Conservation (phyloP, 352 stramenopile species). For the Phytophthora rubi region DNA sequence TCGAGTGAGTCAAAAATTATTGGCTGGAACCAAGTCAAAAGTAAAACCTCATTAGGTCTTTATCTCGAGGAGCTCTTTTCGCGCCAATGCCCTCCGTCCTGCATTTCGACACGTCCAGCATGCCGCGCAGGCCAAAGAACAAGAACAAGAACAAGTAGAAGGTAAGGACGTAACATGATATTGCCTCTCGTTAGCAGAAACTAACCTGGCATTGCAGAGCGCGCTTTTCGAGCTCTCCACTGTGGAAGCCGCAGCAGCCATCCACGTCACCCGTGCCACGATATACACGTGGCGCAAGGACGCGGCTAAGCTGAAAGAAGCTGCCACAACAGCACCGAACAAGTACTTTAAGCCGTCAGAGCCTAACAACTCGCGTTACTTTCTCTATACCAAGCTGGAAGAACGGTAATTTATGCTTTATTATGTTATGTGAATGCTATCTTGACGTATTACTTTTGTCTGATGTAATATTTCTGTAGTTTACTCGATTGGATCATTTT, state of each 20-base stretch:
- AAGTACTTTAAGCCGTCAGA: background rate
- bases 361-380: background rate
- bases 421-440: background rate
- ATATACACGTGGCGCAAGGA: slow-evolving; percentile 11
- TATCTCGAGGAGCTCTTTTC: background rate
- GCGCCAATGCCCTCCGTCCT: background rate
- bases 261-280: background rate
- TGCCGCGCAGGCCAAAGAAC: no score
- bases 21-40: slow-evolving; percentile 2
- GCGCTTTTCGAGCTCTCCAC: background rate
- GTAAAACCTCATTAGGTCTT: slow-evolving; percentile 3
- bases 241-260: background rate
- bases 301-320: background rate
- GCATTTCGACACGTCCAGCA: no score
- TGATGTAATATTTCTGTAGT: background rate
- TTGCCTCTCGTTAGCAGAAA: background rate
- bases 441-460: background rate
- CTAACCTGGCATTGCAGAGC: background rate
- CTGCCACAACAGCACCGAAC: background rate
- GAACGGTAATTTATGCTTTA: background rate
- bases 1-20: slow-evolving; percentile 4
- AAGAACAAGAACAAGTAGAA: no score
- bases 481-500: slow-evolving; percentile 4
- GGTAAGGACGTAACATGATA: background rate
- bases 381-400: slow-evolving; percentile 4